Evolutionary conservation across 441 rosid species (phyloP).

Genomic region (Manihot esculenta): DNA sequence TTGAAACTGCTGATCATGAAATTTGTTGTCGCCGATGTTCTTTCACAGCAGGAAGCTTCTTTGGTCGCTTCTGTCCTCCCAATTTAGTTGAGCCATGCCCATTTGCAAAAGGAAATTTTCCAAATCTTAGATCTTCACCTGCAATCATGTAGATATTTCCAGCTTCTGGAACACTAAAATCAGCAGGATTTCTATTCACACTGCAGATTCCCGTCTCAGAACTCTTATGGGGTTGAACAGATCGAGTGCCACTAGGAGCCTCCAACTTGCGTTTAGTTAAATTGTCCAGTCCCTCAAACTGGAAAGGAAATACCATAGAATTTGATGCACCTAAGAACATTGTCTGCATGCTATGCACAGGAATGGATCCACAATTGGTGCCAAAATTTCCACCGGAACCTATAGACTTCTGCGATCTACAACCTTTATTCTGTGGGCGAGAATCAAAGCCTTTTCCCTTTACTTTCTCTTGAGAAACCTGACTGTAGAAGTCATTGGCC

Average conservation of each 20-base stretch:
- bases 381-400: conserved; percentile 40
- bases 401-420: conserved; percentile 31
- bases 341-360: conserved; percentile 38
- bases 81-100: conserved; percentile 34
- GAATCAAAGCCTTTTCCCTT: conserved; percentile 43
- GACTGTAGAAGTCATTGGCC: conserved; percentile 34
- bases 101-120: conserved; percentile 35
- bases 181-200: conserved; percentile 88
- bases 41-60: conserved; percentile 45
- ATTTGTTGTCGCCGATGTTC: conserved; percentile 28
- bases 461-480: conserved; percentile 45
- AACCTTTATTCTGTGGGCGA: conserved; percentile 34
- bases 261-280: conserved; percentile 40
- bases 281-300: conserved; percentile 33
- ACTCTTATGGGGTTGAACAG: conserved; percentile 36
- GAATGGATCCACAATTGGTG: conserved; percentile 41
- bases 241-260: conserved; percentile 27
- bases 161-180: conserved; percentile 69
- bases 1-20: conserved; percentile 22
- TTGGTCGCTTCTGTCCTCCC: conserved; percentile 52
- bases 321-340: conserved; percentile 44
- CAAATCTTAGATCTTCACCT: conserved; percentile 54
- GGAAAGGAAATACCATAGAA: conserved; percentile 43
- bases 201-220: conserved; percentile 46
- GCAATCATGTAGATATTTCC: conserved; percentile 68